Base-by-base conservation (phyloP, 2,329 filamentous ascomycete species). In the Cladosporium sp. region DNA sequence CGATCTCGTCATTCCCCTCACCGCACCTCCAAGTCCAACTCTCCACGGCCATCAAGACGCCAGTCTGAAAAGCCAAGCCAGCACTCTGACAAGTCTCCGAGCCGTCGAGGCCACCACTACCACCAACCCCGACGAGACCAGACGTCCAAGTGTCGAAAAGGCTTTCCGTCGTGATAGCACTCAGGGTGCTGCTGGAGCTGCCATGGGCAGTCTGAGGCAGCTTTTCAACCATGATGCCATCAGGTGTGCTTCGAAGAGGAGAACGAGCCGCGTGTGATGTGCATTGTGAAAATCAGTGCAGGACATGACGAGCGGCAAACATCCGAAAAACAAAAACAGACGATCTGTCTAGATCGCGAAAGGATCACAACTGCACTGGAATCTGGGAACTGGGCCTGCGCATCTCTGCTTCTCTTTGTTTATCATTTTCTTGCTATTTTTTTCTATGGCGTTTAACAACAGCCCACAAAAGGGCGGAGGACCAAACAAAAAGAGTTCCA, bases 1-100 rank as follows among this genome's bases (percentile, higher is more conserved):
- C 48, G 71, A 75, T 35, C 67, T 76, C 6, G 72, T 74, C 27
- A 71, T 67, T 18, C 70, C 71, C 4, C 61, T 69, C 54, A 66
- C 64, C 3, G 58, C 63, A 5, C 59, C 68, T 2, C 22, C 51
- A 5, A 61, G 56, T 38, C 52, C 57, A 3, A 57, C 52, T 18
- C 19, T 43, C 6, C 18, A 29, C 3, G 18, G 40, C 29, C 52
- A 57, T 19, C 55, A 55, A 19, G 59, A 60, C 19, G 55, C 59
- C n/a, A 67, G 65, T 22, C 29, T 62, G 15, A 61, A 65, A 52
- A 65, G 63, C 53, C 56, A 53, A 33, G 64, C 59, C 11, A 66
- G 62, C 46, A 64, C 62, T 1, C 38, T 58, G 29, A 67, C 64
- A 1, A 57, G 57, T 4, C 62, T 63, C 38, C 61, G 58, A 12